These are phyloP conservation scores for Tricholoma saponaceum DNA, from an alignment of 768 basidiomycete species.

Conservation along the genomic window DNA sequence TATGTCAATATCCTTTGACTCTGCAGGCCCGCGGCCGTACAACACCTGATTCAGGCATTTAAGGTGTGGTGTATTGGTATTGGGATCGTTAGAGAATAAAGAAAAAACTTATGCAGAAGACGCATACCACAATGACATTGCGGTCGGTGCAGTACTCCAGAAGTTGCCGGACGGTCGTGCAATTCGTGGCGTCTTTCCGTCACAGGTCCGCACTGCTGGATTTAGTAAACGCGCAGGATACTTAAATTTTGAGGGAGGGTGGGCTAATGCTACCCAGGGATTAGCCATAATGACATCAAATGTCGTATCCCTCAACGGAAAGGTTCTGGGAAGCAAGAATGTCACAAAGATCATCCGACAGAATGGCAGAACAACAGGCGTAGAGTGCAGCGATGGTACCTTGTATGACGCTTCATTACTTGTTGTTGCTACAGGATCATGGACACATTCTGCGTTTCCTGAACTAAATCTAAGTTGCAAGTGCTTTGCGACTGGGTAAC, in stretches of 20 bases:
- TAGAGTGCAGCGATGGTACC: constrained; percentile 57
- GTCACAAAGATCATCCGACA: constrained; percentile 46
- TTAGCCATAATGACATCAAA: constrained; percentile 48
- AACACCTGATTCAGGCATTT: background rate
- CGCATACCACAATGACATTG: constrained; percentile 60
- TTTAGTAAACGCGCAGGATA: constrained; percentile 49
- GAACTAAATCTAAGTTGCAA: constrained; percentile 43
- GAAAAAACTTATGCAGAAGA: constrained; percentile 40
- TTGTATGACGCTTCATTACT: constrained; percentile 54
- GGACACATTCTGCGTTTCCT: constrained; percentile 81
- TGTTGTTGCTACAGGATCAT: constrained; percentile 73
- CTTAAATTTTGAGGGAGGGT: constrained; percentile 75
- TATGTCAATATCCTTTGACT: constrained; percentile 34
- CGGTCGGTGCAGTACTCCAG: constrained; percentile 48
- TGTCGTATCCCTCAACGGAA: constrained; percentile 58
- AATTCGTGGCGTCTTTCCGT: constrained; percentile 48
- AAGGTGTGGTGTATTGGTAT: constrained; percentile 68
- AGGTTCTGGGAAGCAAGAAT: constrained; percentile 51
- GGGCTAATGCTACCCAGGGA: constrained; percentile 77
- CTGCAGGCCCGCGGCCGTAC: constrained; percentile 1
- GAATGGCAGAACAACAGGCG: constrained; percentile 47
- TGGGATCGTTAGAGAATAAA: constrained; percentile 32
- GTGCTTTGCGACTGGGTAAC: constrained; percentile 78
- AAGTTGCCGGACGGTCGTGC: constrained; percentile 32
- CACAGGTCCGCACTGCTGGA: constrained; percentile 28